Base-by-base conservation (phyloP, 768 basidiomycete species). In the Boletus bicolor region DNA sequence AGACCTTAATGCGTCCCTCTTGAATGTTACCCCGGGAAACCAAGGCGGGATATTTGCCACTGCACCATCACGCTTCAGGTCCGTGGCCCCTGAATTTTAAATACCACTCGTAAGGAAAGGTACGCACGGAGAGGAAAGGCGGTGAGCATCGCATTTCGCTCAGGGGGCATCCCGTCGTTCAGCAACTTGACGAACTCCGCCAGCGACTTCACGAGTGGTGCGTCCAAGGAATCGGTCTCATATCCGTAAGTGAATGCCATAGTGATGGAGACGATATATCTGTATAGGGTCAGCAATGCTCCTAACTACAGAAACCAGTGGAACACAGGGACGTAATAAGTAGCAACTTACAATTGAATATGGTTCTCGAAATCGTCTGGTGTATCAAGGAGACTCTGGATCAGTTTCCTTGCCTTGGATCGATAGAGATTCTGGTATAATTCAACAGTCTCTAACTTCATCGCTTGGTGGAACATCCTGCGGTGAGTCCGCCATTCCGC, bases 231-330 rank as follows among this genome's bases (percentile, higher is more conserved):
- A 42, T 61, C 46, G 15, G 39, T 58, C 47, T 72, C 61, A 11
- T 69, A 70, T 36, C 68, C 68, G 44, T 69, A 72, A 2, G 70
- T 72, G 44, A 62, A 57, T 4, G 56, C 53, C 70, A 69, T 72
- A 1, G 68, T 72, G 36, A 72, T 66, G 21, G 70, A 72, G 36
- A 68, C 51, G 37, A 72, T 64, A 19, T 71, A 70, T 35, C 70
- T 72, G 19, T 3, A 34, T 7, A 37, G 39, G 14, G 19, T 57
- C 51, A 50, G 39, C 35, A 28, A 32, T 26, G 15, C 28, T 28
- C 39, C 17, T 11, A 15, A 42, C 47, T 28, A 30, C 38, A 12
- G 35, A n/a, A 19, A 12, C 28, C 19, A 14, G n/a, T 21, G 4
- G 6, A 45, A 44, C 9, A 17, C 17, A 28, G 0, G 7, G n/a